Evolutionary conservation across 768 basidiomycete species (phyloP).

Genomic region (Coprinopsis marcescibilis): DNA sequence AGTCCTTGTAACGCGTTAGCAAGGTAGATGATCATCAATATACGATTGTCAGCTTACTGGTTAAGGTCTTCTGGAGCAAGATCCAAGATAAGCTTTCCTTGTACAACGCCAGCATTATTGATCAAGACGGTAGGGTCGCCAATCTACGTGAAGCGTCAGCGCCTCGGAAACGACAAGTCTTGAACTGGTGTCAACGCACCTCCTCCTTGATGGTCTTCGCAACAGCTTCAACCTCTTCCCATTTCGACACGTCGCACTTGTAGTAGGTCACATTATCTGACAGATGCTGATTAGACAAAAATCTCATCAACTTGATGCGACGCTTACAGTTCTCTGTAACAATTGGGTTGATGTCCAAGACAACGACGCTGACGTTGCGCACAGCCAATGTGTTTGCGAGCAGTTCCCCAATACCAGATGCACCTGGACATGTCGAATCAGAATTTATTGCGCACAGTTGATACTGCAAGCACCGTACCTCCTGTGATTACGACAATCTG

Average conservation of each 20-base stretch:
- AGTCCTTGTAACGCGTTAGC: conserved; percentile 46
- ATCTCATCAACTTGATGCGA: neutral
- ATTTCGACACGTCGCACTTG: conserved; percentile 88
- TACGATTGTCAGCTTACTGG: conserved; percentile 49
- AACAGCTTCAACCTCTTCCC: conserved; percentile 74
- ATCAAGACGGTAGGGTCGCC: conserved; percentile 86
- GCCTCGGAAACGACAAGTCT: no score
- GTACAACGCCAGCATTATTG: conserved; percentile 93
- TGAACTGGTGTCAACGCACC: conserved; percentile 32
- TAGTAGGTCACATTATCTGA: conserved; percentile 80
- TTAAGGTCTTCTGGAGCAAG: conserved; percentile 69
- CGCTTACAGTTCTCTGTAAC: conserved; percentile 68
- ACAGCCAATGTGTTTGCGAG: conserved; percentile 84
- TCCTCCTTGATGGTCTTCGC: conserved; percentile 74
- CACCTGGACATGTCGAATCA: conserved; percentile 39
- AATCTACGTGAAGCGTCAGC: no score
- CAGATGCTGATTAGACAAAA: conserved; percentile 3
- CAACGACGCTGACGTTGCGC: conserved; percentile 76
- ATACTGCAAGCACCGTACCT: conserved; percentile 42
- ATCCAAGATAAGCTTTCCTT: conserved; percentile 83
- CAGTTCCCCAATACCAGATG: conserved; percentile 85
- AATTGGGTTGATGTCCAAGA: conserved; percentile 79
- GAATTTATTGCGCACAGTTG: neutral
- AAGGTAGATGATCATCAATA: conserved; percentile 1
- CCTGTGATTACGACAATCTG: conserved; percentile 91